phyloP scores from a whole-genome alignment of 176 grass and related monocot species.

The Carex cristatella region DNA sequence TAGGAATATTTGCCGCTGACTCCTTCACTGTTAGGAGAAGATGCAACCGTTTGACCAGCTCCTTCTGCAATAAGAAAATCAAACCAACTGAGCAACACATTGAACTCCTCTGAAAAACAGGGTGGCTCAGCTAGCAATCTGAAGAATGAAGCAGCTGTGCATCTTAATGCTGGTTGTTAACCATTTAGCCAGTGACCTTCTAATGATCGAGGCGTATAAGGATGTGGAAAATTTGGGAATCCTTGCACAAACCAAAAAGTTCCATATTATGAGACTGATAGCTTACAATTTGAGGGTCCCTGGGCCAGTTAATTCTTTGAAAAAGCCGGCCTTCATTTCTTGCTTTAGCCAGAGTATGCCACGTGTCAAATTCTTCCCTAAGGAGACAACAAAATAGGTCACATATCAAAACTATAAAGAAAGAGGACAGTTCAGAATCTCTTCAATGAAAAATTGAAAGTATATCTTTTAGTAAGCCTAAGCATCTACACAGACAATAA shows the following conservation, averaged over 20 bases:
- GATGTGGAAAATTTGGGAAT: neutral
- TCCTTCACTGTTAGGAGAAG: conserved; percentile 95
- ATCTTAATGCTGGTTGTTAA: neutral
- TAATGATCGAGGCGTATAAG: neutral
- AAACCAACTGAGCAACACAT: neutral
- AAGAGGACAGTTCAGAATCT: neutral
- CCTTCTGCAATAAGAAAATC: conserved; percentile 45
- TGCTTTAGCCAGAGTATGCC: conserved; percentile 71
- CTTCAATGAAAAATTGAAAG: neutral
- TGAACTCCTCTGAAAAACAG: neutral
- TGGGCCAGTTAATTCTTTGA: conserved; percentile 72
- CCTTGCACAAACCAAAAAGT: neutral
- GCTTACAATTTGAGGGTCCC: conserved; percentile 67
- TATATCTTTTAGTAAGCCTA: neutral
- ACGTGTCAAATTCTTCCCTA: conserved; percentile 85
- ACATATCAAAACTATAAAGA: neutral
- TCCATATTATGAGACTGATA: neutral
- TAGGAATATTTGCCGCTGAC: conserved; percentile 80
- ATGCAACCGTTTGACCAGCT: conserved; percentile 86
- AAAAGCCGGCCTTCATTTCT: conserved; percentile 72
- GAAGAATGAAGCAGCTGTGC: neutral
- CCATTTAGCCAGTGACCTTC: neutral
- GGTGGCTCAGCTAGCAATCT: neutral
- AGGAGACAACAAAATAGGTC: conserved; percentile 6
- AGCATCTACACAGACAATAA: neutral